phyloP scores from a whole-genome alignment of 2,329 filamentous ascomycete genomes.

The Metarhizium sp. region DNA sequence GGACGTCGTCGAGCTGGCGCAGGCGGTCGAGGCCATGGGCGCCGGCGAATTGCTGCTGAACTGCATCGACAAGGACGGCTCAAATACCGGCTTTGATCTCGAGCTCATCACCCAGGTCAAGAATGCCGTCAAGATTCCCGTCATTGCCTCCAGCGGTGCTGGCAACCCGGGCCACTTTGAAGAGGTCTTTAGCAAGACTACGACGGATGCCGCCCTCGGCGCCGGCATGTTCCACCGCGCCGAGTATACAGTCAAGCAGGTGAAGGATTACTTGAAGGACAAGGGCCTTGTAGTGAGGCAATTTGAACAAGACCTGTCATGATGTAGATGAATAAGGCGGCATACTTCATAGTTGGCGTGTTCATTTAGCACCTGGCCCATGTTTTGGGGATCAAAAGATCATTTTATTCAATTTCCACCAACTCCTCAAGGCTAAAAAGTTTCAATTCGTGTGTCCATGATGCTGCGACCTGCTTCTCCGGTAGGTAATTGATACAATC shows the following conservation, averaged over 20 bases:
- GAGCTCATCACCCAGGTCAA: conserved; percentile 89
- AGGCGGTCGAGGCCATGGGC: conserved; percentile 92
- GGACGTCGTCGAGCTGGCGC: conserved; percentile 80
- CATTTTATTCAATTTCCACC: background rate
- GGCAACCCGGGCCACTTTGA: conserved; percentile 81
- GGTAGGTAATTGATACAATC: background rate
- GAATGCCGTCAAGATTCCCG: conserved; percentile 75
- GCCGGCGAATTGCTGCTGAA: conserved; percentile 91
- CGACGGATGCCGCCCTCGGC: conserved; percentile 84
- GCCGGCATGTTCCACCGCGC: conserved; percentile 97
- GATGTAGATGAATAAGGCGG: conserved; percentile 3
- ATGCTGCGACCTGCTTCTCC: background rate
- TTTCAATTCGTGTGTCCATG: background rate
- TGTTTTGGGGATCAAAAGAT: background rate
- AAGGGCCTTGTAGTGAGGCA: conserved; percentile 70
- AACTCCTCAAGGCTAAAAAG: background rate
- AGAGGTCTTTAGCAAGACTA: conserved; percentile 79
- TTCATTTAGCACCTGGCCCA: background rate
- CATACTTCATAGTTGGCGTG: background rate
- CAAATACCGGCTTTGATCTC: conserved; percentile 87
- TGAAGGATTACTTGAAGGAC: conserved; percentile 71
- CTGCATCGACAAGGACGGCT: conserved; percentile 95
- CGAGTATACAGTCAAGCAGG: conserved; percentile 89
- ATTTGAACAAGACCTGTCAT: conserved; percentile 51
- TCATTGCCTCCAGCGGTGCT: conserved; percentile 90